phyloP scores from a whole-genome alignment of 345 rosid genomes.

The Acer campestre region DNA sequence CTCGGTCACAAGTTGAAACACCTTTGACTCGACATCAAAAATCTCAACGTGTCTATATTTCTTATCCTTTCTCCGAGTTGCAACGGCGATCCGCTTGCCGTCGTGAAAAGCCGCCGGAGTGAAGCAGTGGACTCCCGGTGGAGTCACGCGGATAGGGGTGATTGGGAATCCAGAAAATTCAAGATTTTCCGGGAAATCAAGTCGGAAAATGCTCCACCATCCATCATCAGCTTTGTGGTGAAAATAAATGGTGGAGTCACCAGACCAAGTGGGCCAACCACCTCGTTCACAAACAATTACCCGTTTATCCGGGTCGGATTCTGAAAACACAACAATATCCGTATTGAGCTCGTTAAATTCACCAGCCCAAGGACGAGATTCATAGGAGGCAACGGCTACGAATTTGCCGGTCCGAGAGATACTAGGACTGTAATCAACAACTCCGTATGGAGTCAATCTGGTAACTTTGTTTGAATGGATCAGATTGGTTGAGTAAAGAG shows the following conservation, averaged over 20 bases:
- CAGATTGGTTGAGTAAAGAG: conserved; percentile 51
- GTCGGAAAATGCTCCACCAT: conserved; percentile 88
- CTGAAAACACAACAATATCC: conserved; percentile 61
- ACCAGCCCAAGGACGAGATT: conserved; percentile 74
- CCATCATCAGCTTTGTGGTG: conserved; percentile 85
- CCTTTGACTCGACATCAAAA: conserved; percentile 43
- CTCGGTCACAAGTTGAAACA: conserved; percentile 58
- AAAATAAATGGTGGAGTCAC: conserved; percentile 70
- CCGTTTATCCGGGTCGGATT: conserved; percentile 52
- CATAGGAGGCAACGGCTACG: conserved; percentile 75
- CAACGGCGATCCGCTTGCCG: conserved; percentile 60
- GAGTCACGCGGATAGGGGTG: conserved; percentile 63
- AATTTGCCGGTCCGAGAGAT: conserved; percentile 56
- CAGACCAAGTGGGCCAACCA: conserved; percentile 88
- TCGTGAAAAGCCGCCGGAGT: conserved; percentile 80
- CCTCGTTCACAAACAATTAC: conserved; percentile 56
- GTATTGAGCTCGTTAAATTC: conserved; percentile 75
- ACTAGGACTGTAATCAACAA: conserved; percentile 75
- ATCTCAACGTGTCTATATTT: conserved; percentile 70
- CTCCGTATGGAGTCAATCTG: conserved; percentile 64
- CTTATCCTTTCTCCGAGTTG: conserved; percentile 59
- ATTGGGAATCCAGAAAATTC: conserved; percentile 29
- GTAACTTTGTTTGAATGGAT: conserved; percentile 4
- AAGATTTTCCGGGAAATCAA: conserved; percentile 38
- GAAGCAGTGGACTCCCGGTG: conserved; percentile 87